phyloP scores from a whole-genome alignment of 257 asterid species.

The Gynochthodes officinalis region DNA sequence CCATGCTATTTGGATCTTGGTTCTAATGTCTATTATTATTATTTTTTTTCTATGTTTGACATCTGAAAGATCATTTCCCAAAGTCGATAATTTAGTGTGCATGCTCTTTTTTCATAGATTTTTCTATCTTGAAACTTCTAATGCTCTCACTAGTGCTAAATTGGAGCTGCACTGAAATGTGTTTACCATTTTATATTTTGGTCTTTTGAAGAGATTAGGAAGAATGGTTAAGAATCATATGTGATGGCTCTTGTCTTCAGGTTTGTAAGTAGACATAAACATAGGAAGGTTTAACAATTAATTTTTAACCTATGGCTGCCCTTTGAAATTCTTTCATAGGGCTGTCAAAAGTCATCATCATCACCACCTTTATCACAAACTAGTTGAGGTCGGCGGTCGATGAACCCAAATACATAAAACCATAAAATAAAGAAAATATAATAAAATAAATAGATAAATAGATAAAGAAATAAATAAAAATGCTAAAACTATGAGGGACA shows the following conservation, averaged over 20 bases:
- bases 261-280: background rate
- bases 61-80: background rate
- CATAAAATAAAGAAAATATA: too few species aligned
- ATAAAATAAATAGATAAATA: too few species aligned
- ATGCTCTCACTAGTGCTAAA: background rate
- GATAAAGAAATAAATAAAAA: too few species aligned
- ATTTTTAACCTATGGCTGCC: too few species aligned
- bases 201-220: background rate
- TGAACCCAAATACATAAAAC: too few species aligned
- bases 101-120: background rate
- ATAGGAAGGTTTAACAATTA: too few species aligned
- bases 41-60: background rate
- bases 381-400: too few species aligned
- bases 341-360: too few species aligned
- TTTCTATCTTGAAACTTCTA: background rate
- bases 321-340: too few species aligned
- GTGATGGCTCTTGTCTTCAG: background rate
- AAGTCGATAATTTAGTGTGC: background rate
- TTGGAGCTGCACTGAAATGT: background rate
- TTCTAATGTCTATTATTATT: too few species aligned
- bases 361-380: too few species aligned
- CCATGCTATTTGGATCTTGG: background rate
- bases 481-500: too few species aligned
- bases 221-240: background rate
- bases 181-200: background rate